These are phyloP conservation scores for Flagelloscypha sp. DNA, from an alignment of 768 basidiomycete species.

Conservation along the genomic window DNA sequence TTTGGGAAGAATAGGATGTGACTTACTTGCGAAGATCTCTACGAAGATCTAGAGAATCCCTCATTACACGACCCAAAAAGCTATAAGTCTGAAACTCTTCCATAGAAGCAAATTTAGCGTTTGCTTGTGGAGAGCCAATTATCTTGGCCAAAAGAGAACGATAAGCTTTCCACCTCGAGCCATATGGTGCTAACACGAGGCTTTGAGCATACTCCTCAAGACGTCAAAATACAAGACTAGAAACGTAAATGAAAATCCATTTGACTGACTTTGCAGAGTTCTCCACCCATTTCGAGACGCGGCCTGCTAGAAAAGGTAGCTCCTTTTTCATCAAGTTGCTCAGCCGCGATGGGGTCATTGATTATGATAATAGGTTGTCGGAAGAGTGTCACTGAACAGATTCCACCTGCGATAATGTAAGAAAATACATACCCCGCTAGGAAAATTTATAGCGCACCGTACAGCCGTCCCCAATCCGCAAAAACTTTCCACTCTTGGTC, in stretches of 20 bases:
- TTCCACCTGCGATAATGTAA: constrained; percentile 22
- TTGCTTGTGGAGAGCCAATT: constrained; percentile 25
- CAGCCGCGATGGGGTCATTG: constrained; percentile 34
- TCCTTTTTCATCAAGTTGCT: constrained; percentile 40
- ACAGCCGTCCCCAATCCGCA: constrained; percentile 45
- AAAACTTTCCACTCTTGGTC: constrained; percentile 39
- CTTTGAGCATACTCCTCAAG: constrained; percentile 33
- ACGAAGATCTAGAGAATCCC: constrained; percentile 23
- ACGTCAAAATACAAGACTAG: background rate
- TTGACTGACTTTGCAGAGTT: too few species aligned
- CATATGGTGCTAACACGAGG: constrained; percentile 37
- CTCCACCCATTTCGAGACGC: constrained; percentile 42
- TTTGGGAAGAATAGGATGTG: background rate
- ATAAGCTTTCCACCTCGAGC: constrained; percentile 33
- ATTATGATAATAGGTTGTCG: constrained; percentile 41
- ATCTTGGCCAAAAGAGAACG: constrained; percentile 35
- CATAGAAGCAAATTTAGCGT: constrained; percentile 23
- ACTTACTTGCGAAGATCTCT: constrained; percentile 35
- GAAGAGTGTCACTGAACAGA: constrained; percentile 30
- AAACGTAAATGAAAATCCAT: too few species aligned
- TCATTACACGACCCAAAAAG: constrained; percentile 29
- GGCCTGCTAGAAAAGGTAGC: constrained; percentile 42
- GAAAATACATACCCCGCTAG: background rate
- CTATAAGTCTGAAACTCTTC: constrained; percentile 26
- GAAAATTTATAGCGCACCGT: too few species aligned